Evolutionary conservation across 2,329 filamentous ascomycete species (phyloP).

Genomic region (Leptographium flavum): DNA sequence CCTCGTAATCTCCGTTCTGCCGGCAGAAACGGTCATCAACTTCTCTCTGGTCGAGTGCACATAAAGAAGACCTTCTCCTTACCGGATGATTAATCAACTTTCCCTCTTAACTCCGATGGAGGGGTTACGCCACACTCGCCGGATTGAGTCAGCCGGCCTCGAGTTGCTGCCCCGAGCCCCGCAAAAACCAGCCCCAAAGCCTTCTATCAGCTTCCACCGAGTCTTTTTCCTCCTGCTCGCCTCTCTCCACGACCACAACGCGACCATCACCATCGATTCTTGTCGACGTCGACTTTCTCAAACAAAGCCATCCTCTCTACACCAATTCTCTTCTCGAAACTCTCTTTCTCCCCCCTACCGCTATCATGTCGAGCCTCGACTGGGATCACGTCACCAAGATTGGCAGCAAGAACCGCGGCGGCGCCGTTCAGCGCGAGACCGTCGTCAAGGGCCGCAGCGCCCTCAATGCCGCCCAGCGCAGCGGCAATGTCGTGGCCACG

Average conservation of each 20-base stretch:
- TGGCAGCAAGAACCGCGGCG: constrained; percentile 67
- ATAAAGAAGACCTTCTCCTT: no score
- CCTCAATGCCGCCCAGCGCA: constrained; percentile 79
- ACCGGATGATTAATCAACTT: neutral
- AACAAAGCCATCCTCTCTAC: neutral
- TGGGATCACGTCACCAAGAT: constrained; percentile 91
- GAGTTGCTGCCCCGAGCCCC: neutral
- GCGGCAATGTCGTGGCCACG: constrained; percentile 60
- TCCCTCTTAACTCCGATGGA: neutral
- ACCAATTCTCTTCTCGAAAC: no score
- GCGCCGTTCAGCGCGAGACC: constrained; percentile 58
- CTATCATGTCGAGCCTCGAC: constrained; percentile 53
- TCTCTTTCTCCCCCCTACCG: constrained; percentile 12
- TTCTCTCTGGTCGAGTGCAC: no score
- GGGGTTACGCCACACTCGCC: neutral
- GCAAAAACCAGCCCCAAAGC: neutral
- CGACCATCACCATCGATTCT: neutral
- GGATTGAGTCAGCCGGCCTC: constrained; percentile 5
- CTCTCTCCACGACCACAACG: neutral
- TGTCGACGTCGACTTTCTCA: neutral
- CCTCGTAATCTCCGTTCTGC: no score
- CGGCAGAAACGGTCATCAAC: no score
- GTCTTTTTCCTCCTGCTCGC: neutral
- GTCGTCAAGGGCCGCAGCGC: constrained; percentile 73
- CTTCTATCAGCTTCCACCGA: constrained; percentile 9